Evolutionary conservation across 1,284 basidiomycete genomes (phyloP), one percentile per base, ranked within the genome.

Genomic region (Cryptococcus deneoformans): DNA sequence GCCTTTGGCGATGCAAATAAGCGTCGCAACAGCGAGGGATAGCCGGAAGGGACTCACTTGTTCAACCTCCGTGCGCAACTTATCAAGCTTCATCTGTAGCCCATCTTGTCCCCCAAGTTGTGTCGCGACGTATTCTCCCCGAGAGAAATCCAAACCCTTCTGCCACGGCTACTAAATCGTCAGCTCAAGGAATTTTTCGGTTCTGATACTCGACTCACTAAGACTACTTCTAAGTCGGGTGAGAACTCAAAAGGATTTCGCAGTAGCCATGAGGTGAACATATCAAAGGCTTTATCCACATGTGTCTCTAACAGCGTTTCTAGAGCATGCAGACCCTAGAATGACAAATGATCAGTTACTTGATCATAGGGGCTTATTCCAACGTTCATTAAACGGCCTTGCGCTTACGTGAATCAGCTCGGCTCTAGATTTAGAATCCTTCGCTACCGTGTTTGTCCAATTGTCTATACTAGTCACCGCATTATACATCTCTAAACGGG

Each of bases 201-300:
- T 48, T 8, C 16, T 16, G 35, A 53, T 5, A 16, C 35, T 38
- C 10, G 20, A 71, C 76, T 63, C 53, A 79, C 77, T 46, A 79
- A 46, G 4, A 75, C 76, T 3, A 73, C 53, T 38, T 76, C 68
- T 0, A 75, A 46, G 1, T 71, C 71, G 20, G 69, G 64, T 5
- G 71, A 70, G 20, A 78, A 66, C n/a, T 73, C 67, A 52, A 79
- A 79, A 3, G 71, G 65, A 52, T 79, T 79, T 20, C 78, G 57
- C 56, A 78, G 61, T 20, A 67, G 64, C 68, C 74, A 79, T 40
- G 70, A 71, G 11, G 69, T 75, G 38, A 77, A 75, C 53, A 65
- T 75, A 58, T 79, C 78, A 40, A 76, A 73, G 1, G 77, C 76
- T 11, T 67, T 61, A 56, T 79, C 77, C 50, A 79, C 66, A 38